Evolutionary conservation across 768 basidiomycete genomes (phyloP), one percentile per base, ranked within the genome.

Genomic region (Suillus plorans): DNA sequence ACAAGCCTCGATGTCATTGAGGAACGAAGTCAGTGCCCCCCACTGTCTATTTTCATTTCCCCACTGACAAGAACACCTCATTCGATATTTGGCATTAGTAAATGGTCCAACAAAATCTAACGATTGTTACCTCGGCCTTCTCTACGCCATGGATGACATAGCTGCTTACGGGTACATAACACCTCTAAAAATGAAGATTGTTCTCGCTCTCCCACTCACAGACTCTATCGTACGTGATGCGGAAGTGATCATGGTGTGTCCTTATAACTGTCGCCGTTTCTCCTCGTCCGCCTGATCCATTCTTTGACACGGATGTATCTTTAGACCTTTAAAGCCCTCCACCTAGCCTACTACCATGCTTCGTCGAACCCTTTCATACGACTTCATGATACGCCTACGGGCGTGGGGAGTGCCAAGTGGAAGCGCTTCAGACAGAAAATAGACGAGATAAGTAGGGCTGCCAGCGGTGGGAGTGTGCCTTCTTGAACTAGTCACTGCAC

Each of bases 161-260:
- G 94, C 92, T 2, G 92, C 94, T 45, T 96, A 96, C 75, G 95
- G 94, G 47, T 97, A 94, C 77, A 86, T 95, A 59, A 95, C 93
- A 12, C 92, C 94, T 14, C 80, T 93, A 66, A 92, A 90, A 72
- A 83, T 95, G 70, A 95, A 95, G 80, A 94, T 97, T 70, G 84
- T 97, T 64, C 72, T 96, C 61, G 89, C 89, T 1, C 76, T 96
- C 60, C 88, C 91, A 9, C 77, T 95, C 67, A 87, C 91, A 9
- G 95, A 97, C 72, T 82, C 90, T 14, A 85, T 95, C 25, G 86
- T 95, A 37, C 86, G 86, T 45, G 95, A 97, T 72, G 81, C 83
- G 31, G 94, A 96, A 70, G 83, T 96, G 64, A 83, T 85, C 67
- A 85, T 85, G 72, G 94, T 94, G 62, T 67, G 89, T 76, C 41